Evolutionary conservation across 371 early-diverging fungal species (phyloP).

Genomic region (Umbelopsis sp.): DNA sequence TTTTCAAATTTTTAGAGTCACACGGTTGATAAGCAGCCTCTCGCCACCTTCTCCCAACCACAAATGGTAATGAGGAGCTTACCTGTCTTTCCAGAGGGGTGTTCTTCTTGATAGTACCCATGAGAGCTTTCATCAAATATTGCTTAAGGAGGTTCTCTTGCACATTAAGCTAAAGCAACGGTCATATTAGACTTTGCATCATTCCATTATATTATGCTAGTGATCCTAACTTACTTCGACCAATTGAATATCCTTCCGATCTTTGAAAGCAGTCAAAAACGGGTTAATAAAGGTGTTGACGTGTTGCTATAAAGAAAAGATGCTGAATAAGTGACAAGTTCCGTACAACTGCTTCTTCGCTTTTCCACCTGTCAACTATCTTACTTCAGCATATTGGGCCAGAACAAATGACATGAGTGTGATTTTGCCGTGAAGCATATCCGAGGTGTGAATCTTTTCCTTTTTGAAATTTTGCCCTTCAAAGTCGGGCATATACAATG

Average conservation of each 20-base stretch:
- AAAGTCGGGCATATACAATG: slow-evolving; percentile 75
- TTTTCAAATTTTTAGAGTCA: background rate
- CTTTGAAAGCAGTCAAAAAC: slow-evolving; percentile 50
- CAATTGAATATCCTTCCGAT: slow-evolving; percentile 34
- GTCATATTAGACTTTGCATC: no score
- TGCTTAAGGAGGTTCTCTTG: slow-evolving; percentile 71
- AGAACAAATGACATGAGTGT: slow-evolving; percentile 72
- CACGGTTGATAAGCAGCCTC: background rate
- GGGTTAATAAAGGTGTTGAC: slow-evolving; percentile 60
- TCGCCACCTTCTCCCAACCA: background rate
- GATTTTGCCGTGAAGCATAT: slow-evolving; percentile 55
- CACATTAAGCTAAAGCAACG: slow-evolving; percentile 52
- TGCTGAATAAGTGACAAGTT: background rate
- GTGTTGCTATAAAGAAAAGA: slow-evolving; percentile 42
- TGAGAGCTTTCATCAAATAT: slow-evolving; percentile 60
- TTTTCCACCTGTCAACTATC: no score
- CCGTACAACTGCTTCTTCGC: no score
- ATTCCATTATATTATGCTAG: no score
- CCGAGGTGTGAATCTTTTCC: slow-evolving; percentile 58
- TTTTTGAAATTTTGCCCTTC: slow-evolving; percentile 59
- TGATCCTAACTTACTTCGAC: slow-evolving; percentile 37
- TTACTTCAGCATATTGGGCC: slow-evolving; percentile 74
- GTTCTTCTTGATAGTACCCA: slow-evolving; percentile 64
- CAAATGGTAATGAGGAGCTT: slow-evolving; percentile 20
- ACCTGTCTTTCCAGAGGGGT: slow-evolving; percentile 62